Percentiles rank a stretch among this genome's conserved stretches.
Evolutionary conservation across 768 basidiomycete species (phyloP).

Genomic region (Coprinopsis sp.): DNA sequence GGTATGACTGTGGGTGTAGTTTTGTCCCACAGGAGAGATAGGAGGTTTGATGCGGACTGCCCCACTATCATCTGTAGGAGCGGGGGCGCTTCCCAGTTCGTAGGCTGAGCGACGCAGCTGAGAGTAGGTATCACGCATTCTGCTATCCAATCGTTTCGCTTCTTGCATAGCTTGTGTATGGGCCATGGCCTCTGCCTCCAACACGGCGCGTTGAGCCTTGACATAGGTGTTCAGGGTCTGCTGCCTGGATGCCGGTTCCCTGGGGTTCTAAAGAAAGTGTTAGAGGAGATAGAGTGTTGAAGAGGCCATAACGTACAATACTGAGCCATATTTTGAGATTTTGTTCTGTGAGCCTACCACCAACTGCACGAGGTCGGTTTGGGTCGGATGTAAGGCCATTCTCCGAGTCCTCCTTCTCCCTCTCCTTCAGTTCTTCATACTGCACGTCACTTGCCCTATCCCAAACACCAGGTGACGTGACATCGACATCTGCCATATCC

Average conservation of each 20-base stretch:
- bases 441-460: conserved; percentile 82
- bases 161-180: conserved; percentile 77
- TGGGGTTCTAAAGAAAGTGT: conserved; percentile 68
- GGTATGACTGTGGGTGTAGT: conserved; percentile 33
- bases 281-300: conserved; percentile 9
- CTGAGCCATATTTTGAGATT: conserved; percentile 79
- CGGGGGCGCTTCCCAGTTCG: conserved; percentile 48
- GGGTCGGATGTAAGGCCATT: conserved; percentile 51
- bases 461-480: conserved; percentile 84
- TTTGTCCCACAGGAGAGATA: conserved; percentile 36
- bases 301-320: conserved; percentile 47
- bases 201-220: conserved; percentile 70
- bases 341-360: conserved; percentile 67
- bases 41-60: conserved; percentile 72
- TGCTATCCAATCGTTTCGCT: conserved; percentile 66
- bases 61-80: conserved; percentile 51
- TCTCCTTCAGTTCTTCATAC: conserved; percentile 69
- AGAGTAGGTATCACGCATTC: conserved; percentile 76
- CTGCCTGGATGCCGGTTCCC: conserved; percentile 81
- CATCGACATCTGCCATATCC: conserved; percentile 95
- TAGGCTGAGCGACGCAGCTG: conserved; percentile 77
- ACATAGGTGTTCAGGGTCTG: conserved; percentile 81
- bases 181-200: conserved; percentile 80
- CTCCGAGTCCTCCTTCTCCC: conserved; percentile 67
- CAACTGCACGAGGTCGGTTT: conserved; percentile 56